Evolutionary conservation across 1,284 basidiomycete genomes (phyloP).

Genomic region (Moesziomyces parantarcticus): DNA sequence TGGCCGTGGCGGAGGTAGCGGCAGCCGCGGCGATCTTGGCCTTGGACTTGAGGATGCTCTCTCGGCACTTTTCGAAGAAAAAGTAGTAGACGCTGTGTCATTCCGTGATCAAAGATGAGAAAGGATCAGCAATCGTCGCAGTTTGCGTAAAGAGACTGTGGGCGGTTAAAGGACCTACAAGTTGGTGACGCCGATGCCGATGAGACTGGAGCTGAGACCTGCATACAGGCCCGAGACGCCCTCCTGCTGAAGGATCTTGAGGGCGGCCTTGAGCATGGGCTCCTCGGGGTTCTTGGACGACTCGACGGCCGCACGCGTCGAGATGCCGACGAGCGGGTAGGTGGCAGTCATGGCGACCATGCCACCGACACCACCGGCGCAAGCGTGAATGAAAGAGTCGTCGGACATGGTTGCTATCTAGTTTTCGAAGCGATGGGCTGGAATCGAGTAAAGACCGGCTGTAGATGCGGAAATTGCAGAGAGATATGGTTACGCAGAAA

Average conservation of each 20-base stretch:
- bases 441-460: constrained; percentile 10
- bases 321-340: constrained; percentile 86
- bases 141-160: neutral
- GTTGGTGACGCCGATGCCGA: constrained; percentile 94
- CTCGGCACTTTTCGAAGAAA: constrained; percentile 68
- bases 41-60: constrained; percentile 65
- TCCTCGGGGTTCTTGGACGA: constrained; percentile 79
- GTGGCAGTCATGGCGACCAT: constrained; percentile 72
- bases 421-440: neutral
- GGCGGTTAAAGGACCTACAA: constrained; percentile 69
- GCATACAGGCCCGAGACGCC: constrained; percentile 87
- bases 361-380: constrained; percentile 90
- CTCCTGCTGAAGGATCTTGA: constrained; percentile 84
- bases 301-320: constrained; percentile 91
- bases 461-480: neutral
- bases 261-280: constrained; percentile 70
- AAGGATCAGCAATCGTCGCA: neutral
- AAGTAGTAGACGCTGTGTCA: constrained; percentile 68
- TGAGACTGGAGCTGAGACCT: constrained; percentile 84
- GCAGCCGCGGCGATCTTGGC: constrained; percentile 70
- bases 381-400: constrained; percentile 88
- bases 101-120: neutral
- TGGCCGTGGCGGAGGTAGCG: constrained; percentile 54
- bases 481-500: neutral
- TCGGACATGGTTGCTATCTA: constrained; percentile 35